phyloP scores from a whole-genome alignment of 345 rosid species.

The Diplotaxis tenuifolia region DNA sequence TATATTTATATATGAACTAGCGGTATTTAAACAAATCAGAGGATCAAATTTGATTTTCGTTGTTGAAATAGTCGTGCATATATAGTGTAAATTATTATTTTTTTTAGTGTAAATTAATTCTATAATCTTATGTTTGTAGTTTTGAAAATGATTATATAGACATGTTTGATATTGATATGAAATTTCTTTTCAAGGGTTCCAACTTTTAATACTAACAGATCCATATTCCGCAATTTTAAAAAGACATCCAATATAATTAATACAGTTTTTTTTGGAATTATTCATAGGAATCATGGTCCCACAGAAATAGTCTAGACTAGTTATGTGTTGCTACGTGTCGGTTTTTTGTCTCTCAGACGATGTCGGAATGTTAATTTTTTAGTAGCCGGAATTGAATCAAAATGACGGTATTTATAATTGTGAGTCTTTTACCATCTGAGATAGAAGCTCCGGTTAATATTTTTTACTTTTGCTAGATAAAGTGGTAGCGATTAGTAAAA shows the following conservation, averaged over 20 bases:
- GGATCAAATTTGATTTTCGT: background rate
- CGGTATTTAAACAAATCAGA: background rate
- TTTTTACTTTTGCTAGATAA: constrained; percentile 14
- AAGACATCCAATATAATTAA: constrained; percentile 3
- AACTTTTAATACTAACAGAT: constrained; percentile 4
- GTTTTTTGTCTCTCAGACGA: too few species aligned
- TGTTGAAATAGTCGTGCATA: background rate
- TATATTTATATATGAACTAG: too few species aligned
- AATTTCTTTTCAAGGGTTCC: constrained; percentile 1
- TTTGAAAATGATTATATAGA: background rate
- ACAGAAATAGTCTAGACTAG: too few species aligned
- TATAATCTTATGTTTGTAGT: background rate
- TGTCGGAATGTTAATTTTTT: too few species aligned
- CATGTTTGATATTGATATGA: background rate
- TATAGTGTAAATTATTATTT: background rate
- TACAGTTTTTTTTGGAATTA: too few species aligned
- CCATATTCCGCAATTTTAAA: constrained; percentile 3
- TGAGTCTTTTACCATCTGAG: too few species aligned
- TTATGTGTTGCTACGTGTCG: too few species aligned
- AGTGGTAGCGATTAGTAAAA: constrained; percentile 38
- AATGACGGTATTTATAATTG: too few species aligned
- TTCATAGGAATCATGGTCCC: too few species aligned
- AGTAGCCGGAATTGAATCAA: too few species aligned
- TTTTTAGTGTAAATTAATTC: background rate
- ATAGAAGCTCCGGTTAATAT: too few species aligned